phyloP scores from a whole-genome alignment of 176 grass and related monocot genomes.

The Musa acuminata region DNA sequence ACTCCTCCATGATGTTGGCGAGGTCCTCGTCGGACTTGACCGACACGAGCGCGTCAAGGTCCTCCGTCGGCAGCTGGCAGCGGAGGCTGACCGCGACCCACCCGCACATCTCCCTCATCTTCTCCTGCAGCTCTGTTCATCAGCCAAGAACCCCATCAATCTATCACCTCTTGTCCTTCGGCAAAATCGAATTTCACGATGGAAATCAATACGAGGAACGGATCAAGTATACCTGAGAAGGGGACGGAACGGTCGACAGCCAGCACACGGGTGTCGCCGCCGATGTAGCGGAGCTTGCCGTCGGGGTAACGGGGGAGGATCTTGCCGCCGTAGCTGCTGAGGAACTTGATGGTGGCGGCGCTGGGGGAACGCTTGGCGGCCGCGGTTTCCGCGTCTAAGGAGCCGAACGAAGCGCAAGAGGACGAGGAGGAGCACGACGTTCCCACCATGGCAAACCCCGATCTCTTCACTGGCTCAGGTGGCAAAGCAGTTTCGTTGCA shows the following conservation, averaged over 20 bases:
- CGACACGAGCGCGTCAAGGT: conserved; percentile 79
- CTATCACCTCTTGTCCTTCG: background rate
- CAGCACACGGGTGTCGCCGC: background rate
- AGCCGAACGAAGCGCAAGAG: background rate
- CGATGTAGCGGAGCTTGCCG: background rate
- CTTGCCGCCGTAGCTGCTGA: background rate
- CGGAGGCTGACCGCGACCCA: conserved; percentile 16
- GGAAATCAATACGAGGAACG: background rate
- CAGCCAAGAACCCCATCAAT: background rate
- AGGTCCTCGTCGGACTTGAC: conserved; percentile 75
- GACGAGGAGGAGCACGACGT: background rate
- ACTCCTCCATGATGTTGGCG: conserved; percentile 71
- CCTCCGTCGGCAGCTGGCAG: conserved; percentile 68
- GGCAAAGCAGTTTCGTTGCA: background rate
- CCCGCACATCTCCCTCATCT: background rate
- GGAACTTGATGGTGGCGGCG: background rate
- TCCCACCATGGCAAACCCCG: background rate
- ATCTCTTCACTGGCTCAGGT: background rate
- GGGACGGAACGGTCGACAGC: background rate
- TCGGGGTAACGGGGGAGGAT: background rate
- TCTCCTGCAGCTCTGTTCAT: background rate
- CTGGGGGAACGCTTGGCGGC: background rate
- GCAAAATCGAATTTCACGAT: background rate
- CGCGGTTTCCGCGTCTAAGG: background rate
- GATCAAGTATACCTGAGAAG: background rate